Conservation (phyloP, 345 rosid species). For the Boechera stricta region DNA sequence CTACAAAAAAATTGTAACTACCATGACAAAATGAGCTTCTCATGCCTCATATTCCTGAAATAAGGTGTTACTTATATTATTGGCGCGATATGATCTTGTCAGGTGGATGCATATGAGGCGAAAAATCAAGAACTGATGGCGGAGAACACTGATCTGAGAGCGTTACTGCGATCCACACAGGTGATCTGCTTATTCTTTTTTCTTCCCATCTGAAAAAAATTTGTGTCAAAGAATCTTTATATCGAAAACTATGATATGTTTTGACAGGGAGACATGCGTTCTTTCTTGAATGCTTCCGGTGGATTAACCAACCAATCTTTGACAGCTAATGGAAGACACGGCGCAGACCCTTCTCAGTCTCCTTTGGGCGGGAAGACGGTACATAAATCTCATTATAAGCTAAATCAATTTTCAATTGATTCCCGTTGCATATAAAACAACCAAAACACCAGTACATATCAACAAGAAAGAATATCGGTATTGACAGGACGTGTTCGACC, state of each 20-base stretch:
- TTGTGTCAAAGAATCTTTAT: neutral
- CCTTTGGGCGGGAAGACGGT: constrained; percentile 99
- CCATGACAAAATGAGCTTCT: constrained; percentile 29
- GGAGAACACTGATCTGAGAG: constrained; percentile 90
- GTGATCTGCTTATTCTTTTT: constrained; percentile 39
- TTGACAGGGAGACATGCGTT: constrained; percentile 90
- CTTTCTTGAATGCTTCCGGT: constrained; percentile 61
- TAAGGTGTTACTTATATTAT: neutral
- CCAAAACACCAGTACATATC: neutral
- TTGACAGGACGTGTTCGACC: constrained; percentile 86
- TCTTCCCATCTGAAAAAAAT: neutral
- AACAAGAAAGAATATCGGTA: constrained; percentile 1
- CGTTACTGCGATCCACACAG: constrained; percentile 89
- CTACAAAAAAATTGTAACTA: constrained; percentile 86
- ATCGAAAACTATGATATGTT: constrained; percentile 4
- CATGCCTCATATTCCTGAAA: neutral
- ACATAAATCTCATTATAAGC: constrained; percentile 33
- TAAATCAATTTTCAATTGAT: neutral
- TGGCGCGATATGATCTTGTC: constrained; percentile 17
- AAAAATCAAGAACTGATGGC: constrained; percentile 91
- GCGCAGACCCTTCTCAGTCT: constrained; percentile 72
- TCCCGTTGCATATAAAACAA: neutral
- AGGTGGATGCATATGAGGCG: constrained; percentile 97
- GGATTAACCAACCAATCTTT: constrained; percentile 7
- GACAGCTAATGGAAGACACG: constrained; percentile 62